Percentiles rank a stretch among this genome's conserved stretches.
Evolutionary conservation across 345 rosid genomes (phyloP).

Genomic region (Isatis tinctoria): DNA sequence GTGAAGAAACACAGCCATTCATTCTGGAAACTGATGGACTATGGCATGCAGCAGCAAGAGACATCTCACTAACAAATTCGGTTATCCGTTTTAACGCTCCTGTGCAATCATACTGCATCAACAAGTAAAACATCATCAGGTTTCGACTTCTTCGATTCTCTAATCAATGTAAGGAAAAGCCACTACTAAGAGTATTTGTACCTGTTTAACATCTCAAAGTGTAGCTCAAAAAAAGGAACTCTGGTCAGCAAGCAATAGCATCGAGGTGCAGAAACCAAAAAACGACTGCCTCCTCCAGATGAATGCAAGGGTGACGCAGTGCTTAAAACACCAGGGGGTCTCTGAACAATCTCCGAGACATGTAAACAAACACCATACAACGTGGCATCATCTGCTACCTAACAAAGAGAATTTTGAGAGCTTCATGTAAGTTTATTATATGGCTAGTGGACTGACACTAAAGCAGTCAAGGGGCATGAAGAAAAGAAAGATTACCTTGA

Average conservation of each 20-base stretch:
- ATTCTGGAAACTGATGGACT: constrained; percentile 39
- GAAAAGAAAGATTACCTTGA: constrained; percentile 53
- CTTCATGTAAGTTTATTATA: neutral
- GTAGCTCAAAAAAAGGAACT: constrained; percentile 94
- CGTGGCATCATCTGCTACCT: constrained; percentile 92
- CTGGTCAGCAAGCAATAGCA: constrained; percentile 92
- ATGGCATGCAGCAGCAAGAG: constrained; percentile 52
- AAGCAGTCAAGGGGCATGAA: neutral
- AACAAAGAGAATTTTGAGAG: constrained; percentile 26
- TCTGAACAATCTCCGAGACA: constrained; percentile 87
- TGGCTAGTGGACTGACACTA: constrained; percentile 10
- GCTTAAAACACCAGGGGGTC: constrained; percentile 76
- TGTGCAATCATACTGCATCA: constrained; percentile 92
- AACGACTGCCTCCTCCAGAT: constrained; percentile 59
- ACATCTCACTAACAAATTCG: constrained; percentile 67
- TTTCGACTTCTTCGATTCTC: neutral
- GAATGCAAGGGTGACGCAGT: constrained; percentile 49
- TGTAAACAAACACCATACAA: constrained; percentile 94
- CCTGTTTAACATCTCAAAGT: constrained; percentile 97
- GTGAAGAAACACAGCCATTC: constrained; percentile 37
- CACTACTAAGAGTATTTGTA: constrained; percentile 28
- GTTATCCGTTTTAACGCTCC: constrained; percentile 94
- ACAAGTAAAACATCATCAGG: constrained; percentile 30
- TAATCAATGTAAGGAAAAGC: constrained; percentile 9
- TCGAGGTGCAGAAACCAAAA: constrained; percentile 96